Evolutionary conservation across 345 rosid species (phyloP).

Genomic region (Salix udensis): DNA sequence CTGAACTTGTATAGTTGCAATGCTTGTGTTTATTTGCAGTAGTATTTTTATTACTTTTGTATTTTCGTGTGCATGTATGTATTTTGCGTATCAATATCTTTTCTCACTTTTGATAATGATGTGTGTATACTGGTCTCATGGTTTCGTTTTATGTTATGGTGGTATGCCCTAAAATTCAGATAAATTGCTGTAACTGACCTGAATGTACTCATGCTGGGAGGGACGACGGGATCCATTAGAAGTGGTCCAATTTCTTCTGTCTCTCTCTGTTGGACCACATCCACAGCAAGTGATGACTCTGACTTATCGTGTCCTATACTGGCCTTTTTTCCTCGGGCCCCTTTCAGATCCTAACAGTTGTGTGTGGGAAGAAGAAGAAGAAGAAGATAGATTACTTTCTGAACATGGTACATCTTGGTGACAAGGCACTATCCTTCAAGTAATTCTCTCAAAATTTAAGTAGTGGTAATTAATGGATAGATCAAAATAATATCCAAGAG

Average conservation of each 20-base stretch:
- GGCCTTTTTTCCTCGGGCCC: background rate
- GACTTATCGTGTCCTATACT: background rate
- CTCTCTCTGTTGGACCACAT: constrained; percentile 16
- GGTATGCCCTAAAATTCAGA: background rate
- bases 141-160: background rate
- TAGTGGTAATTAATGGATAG: background rate
- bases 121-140: background rate
- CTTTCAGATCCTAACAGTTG: background rate
- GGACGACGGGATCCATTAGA: background rate
- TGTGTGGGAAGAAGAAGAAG: background rate
- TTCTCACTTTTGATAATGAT: background rate
- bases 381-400: too few species aligned
- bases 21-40: background rate
- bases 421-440: background rate
- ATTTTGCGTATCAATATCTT: background rate
- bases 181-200: background rate
- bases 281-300: constrained; percentile 9
- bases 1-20: background rate
- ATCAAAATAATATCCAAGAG: too few species aligned
- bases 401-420: background rate
- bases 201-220: background rate
- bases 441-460: background rate
- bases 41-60: background rate
- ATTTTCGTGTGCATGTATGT: background rate
- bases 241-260: constrained; percentile 20